Evolutionary conservation across 1,139 yeast species (phyloP), one percentile per base, ranked within the genome.

Genomic region (Cylindricascospora bacillispora): DNA sequence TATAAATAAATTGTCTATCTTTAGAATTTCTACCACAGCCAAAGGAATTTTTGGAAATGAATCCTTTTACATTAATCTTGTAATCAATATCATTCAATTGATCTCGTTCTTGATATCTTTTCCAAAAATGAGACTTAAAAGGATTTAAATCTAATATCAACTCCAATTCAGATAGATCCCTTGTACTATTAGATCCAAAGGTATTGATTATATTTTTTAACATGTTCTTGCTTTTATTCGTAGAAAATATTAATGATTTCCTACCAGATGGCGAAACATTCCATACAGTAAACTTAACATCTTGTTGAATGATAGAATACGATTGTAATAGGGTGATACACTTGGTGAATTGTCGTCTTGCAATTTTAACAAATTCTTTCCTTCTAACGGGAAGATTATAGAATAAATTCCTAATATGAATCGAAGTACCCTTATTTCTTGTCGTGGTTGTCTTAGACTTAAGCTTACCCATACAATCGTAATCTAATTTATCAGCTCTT

Each of bases 1-100:
- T 63, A 43, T 59, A 86, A 22, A 80, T 43, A 32, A 69, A 67
- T 49, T 89, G 98, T 14, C 93, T 61, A 49, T 85, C 95, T 13
- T 67, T 60, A 1, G 78, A 57, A 6, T 73, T 62, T 24, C 93
- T 59, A 0, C 85, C 83, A 47, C 73, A 65, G 0, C 95, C 95
- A 54, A 77, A 76, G 0, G 89, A 74, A 26, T 76, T 72, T 37
- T 73, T 70, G 0, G 95, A 83, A 3, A 86, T 65, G 36, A 56
- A 64, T 0, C 98, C 98, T 3, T 43, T 39, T 0, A 77, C 42
- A 5, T 36, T 35, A 4, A 74, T 53, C 3, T 30, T 32, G 34
- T 57, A 51, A 26, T 44, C 49, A 3, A 35, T 39, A 11, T 33
- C 32, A 3, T 39, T 42, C 27, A 39, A 38, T 6, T 22, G 21